Base-by-base conservation (phyloP, 208 protist species). In the Leishmania turanica region DNA sequence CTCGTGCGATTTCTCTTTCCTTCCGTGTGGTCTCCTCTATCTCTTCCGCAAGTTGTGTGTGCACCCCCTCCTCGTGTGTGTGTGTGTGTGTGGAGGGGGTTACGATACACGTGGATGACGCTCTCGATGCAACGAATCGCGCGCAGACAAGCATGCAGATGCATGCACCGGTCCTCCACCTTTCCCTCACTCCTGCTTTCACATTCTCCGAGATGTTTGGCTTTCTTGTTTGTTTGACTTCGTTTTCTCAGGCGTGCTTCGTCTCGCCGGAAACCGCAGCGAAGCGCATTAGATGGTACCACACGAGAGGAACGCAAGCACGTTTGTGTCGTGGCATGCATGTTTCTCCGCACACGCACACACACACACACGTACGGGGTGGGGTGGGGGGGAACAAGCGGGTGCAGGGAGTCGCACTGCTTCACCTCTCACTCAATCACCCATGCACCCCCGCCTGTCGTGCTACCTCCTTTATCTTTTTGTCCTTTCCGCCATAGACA, bases 401-500 rank as follows among this genome's bases (percentile, higher is more conserved):
- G 21, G 42, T 51, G 40, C 19, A 13, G 31, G 31, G 31, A 68
- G 27, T 21, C 7, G 62, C 31, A 17, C 31, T 72, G 40, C 21
- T 51, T 45, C 40, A 9, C n/a, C 34, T 40, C n/a, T 21, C 13
- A 45, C 42, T 45, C 45, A 49, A 49, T 68, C 9, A 9, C 37
- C 31, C 70, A 27, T 34, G 11, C 11, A 31, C 70, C 49, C 42
- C 13, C 27, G 40, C 42, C 3, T 53, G 11, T 8, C 71, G 13
- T 27, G 5, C 42, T 60, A 4, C 65, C 54, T 81, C 40, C 51
- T 51, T 77, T 49, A 56, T 45, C 34, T 71, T 49, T 27, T 79
- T 77, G 69, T 82, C 80, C 7, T 68, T 65, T 71, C 40, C 40
- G 24, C 40, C 40, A 42, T 71, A 47, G 66, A 42, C 21, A 27